phyloP scores from a whole-genome alignment of 2,329 filamentous ascomycete species.

The Pseudogymnoascus sp. region DNA sequence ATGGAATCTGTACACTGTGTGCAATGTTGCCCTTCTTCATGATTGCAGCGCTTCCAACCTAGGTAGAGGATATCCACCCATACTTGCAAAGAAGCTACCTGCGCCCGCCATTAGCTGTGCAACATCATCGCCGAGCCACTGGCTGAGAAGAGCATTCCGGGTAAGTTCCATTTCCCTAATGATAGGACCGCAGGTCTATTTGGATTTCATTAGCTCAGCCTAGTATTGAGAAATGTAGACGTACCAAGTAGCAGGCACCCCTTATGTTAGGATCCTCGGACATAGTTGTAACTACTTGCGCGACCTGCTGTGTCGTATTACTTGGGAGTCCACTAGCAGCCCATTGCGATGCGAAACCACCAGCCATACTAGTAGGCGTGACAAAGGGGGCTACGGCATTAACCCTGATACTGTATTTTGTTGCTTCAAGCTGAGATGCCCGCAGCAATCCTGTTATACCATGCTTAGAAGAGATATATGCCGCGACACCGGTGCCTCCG shows the following conservation, averaged over 20 bases:
- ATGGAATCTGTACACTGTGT: too few relatives aligned
- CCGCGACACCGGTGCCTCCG: too few relatives aligned
- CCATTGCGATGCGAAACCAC: slow-evolving; percentile 30
- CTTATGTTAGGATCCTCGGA: slow-evolving; percentile 25
- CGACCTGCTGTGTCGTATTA: slow-evolving; percentile 35
- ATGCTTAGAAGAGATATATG: too few relatives aligned
- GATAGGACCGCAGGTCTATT: slow-evolving; percentile 24
- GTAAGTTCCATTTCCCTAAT: slow-evolving; percentile 26
- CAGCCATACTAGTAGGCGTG: slow-evolving; percentile 36
- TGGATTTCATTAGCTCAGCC: background rate
- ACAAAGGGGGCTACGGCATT: slow-evolving; percentile 38
- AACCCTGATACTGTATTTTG: slow-evolving; percentile 28
- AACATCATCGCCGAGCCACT: slow-evolving; percentile 30
- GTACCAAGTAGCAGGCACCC: slow-evolving; percentile 25
- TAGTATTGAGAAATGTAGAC: slow-evolving; percentile 4
- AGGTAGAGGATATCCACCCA: slow-evolving; percentile 30
- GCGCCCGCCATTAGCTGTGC: slow-evolving; percentile 26
- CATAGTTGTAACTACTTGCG: slow-evolving; percentile 29
- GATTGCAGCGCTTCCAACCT: background rate
- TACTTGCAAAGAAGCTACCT: slow-evolving; percentile 28
- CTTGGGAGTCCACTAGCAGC: slow-evolving; percentile 29
- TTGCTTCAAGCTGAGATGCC: too few relatives aligned
- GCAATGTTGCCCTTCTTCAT: background rate
- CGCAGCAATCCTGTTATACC: too few relatives aligned
- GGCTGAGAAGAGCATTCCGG: slow-evolving; percentile 20